These are phyloP conservation scores for Aspergillus luchuensis DNA, from an alignment of 2,329 filamentous ascomycete genomes.

Conservation along the genomic window DNA sequence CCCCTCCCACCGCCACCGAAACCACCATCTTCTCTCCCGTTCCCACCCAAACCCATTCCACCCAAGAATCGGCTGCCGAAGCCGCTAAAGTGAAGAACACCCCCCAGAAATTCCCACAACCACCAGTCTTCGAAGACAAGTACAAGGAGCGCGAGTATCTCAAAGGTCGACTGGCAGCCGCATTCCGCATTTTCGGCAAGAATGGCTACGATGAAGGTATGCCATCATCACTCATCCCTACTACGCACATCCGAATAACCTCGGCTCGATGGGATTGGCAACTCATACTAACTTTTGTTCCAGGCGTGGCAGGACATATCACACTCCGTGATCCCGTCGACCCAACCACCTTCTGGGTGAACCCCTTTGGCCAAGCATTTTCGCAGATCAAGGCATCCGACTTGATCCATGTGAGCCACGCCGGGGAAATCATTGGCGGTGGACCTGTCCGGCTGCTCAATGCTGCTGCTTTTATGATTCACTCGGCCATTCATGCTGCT, in stretches of 20 bases:
- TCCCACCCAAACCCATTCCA: constrained; percentile 23
- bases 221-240: background rate
- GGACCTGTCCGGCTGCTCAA: constrained; percentile 54
- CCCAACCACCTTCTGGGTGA: constrained; percentile 65
- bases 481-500: constrained; percentile 56
- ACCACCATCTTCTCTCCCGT: constrained; percentile 18
- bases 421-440: constrained; percentile 65
- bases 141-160: constrained; percentile 55
- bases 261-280: background rate
- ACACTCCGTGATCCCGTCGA: constrained; percentile 64
- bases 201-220: constrained; percentile 56
- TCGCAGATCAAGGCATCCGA: constrained; percentile 65
- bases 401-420: constrained; percentile 66
- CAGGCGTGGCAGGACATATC: constrained; percentile 65
- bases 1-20: constrained; percentile 17
- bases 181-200: constrained; percentile 62
- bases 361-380: constrained; percentile 66
- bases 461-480: constrained; percentile 55
- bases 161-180: constrained; percentile 57
- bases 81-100: constrained; percentile 35
- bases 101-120: constrained; percentile 28
- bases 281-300: background rate
- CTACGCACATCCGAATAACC: too few species aligned
- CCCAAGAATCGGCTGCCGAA: constrained; percentile 27
- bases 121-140: constrained; percentile 46